A percentile compares a stretch with the other conserved stretches of the same genome.
These are phyloP conservation scores for Mortierella sp. DNA, from an alignment of 371 early-diverging fungal species.

Conservation along the genomic window DNA sequence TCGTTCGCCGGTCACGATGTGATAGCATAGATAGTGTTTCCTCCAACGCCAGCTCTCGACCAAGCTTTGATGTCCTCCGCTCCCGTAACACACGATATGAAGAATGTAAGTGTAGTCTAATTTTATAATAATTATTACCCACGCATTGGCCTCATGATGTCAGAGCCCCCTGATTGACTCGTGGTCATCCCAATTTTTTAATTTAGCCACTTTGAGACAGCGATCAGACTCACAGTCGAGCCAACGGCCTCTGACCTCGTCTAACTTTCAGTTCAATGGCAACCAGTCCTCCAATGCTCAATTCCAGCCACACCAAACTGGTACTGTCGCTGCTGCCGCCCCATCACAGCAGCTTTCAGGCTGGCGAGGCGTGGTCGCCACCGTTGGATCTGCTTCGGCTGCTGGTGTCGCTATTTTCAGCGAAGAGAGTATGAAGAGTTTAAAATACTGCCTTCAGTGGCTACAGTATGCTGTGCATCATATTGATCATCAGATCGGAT, in stretches of 20 bases:
- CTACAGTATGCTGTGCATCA: slow-evolving; percentile 87
- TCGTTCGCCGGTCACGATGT: slow-evolving; percentile 43
- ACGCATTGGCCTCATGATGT: slow-evolving; percentile 6
- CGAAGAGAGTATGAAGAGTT: slow-evolving; percentile 83
- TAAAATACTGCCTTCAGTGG: slow-evolving; percentile 87
- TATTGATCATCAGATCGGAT: slow-evolving; percentile 83
- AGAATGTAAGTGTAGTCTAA: slow-evolving; percentile 27
- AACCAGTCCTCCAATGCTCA: slow-evolving; percentile 18
- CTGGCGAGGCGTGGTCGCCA: slow-evolving; percentile 82
- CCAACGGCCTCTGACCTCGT: slow-evolving; percentile 26
- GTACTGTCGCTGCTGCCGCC: slow-evolving; percentile 34
- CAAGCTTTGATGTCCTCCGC: slow-evolving; percentile 45
- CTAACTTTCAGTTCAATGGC: slow-evolving; percentile 11
- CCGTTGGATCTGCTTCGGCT: slow-evolving; percentile 75
- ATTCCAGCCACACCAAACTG: slow-evolving; percentile 26
- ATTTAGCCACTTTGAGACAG: slow-evolving; percentile 33
- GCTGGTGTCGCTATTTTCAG: slow-evolving; percentile 82
- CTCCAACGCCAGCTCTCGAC: slow-evolving; percentile 42
- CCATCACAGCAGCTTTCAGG: slow-evolving; percentile 57
- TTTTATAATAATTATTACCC: background rate
- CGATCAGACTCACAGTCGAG: slow-evolving; percentile 49
- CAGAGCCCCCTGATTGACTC: background rate
- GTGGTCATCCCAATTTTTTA: background rate
- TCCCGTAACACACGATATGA: slow-evolving; percentile 49
- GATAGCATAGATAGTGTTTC: slow-evolving; percentile 50